phyloP scores from a whole-genome alignment of 2,329 filamentous ascomycete genomes.

The Neofusicoccum sp. region DNA sequence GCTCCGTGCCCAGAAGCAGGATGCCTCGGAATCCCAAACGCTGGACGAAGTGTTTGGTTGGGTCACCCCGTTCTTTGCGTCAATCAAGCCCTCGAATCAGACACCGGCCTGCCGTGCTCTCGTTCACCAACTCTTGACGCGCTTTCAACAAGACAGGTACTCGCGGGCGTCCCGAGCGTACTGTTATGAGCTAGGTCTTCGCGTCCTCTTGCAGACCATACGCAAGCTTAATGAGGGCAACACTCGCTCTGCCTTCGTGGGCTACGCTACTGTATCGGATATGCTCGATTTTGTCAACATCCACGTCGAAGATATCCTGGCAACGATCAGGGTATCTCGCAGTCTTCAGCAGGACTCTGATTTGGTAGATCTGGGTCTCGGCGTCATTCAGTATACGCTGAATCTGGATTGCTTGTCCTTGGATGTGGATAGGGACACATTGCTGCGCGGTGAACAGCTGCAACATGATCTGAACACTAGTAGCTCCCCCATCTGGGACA shows the following conservation, averaged over 20 bases:
- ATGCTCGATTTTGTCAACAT: slow-evolving; percentile 65
- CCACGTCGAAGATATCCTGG: slow-evolving; percentile 47
- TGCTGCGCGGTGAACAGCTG: slow-evolving; percentile 60
- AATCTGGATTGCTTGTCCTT: slow-evolving; percentile 70
- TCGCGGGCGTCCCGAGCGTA: slow-evolving; percentile 59
- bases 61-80: slow-evolving; percentile 74
- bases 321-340: slow-evolving; percentile 30
- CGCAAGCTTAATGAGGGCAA: slow-evolving; percentile 34
- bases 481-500: slow-evolving; percentile 75
- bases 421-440: slow-evolving; percentile 64
- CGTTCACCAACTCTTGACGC: slow-evolving; percentile 69
- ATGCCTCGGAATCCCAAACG: slow-evolving; percentile 56
- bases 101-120: slow-evolving; percentile 79
- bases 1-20: slow-evolving; percentile 40
- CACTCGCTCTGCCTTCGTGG: slow-evolving; percentile 36
- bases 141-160: slow-evolving; percentile 56
- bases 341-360: slow-evolving; percentile 26
- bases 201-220: slow-evolving; percentile 36
- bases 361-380: slow-evolving; percentile 52
- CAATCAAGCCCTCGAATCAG: slow-evolving; percentile 71
- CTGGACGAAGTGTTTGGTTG: slow-evolving; percentile 69
- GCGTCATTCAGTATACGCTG: slow-evolving; percentile 65
- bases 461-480: slow-evolving; percentile 67
- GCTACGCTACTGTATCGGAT: slow-evolving; percentile 48
- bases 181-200: slow-evolving; percentile 60